phyloP scores from a whole-genome alignment of 257 asterid species.

The Nicotiana otophora region DNA sequence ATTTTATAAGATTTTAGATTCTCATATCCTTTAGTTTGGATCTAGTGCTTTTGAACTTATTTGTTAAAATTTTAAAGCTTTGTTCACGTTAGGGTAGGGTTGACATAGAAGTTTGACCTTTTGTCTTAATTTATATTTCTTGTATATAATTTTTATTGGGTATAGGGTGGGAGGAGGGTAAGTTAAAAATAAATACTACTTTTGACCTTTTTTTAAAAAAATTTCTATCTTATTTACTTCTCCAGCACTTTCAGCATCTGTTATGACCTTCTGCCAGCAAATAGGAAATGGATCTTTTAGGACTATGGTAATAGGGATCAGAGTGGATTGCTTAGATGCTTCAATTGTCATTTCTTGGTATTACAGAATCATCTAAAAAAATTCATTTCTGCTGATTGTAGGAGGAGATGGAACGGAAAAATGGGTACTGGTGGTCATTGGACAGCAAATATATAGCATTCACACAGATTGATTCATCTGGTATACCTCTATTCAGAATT shows the following conservation, averaged over 20 bases:
- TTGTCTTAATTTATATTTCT: neutral
- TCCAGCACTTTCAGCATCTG: neutral
- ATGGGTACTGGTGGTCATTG: slow-evolving; percentile 96
- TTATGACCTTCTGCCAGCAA: neutral
- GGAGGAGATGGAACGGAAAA: slow-evolving; percentile 98
- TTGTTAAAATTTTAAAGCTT: neutral
- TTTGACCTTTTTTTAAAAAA: neutral
- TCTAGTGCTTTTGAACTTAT: neutral
- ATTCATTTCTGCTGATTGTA: slow-evolving; percentile 25
- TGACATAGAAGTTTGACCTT: neutral
- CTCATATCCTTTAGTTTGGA: neutral
- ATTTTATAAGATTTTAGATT: neutral
- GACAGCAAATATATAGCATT: slow-evolving; percentile 87
- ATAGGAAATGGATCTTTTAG: neutral
- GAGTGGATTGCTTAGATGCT: neutral
- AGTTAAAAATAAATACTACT: neutral
- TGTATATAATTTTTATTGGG: neutral
- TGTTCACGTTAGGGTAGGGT: neutral
- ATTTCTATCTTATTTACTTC: neutral
- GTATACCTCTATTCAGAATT: slow-evolving; percentile 70
- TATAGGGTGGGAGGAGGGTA: neutral
- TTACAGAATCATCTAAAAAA: neutral
- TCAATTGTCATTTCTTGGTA: neutral
- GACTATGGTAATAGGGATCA: neutral
- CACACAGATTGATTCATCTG: slow-evolving; percentile 71